phyloP scores from a whole-genome alignment of 2,329 filamentous ascomycete species.

The Elsinoe fawcettii region DNA sequence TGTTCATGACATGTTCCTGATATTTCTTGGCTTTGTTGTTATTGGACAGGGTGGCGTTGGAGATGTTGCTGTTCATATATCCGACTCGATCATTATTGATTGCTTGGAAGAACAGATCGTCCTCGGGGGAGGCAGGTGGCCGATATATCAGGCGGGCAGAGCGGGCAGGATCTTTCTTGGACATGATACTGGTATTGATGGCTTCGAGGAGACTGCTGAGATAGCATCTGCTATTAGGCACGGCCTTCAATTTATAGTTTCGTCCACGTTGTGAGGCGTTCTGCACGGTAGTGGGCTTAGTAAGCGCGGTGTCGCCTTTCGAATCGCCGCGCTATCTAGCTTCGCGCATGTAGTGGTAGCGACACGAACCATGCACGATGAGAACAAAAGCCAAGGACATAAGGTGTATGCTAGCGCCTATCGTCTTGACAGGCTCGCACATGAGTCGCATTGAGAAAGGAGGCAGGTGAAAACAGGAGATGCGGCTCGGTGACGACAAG shows the following conservation, averaged over 20 bases:
- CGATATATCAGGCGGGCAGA: constrained; percentile 31
- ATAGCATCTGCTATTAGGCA: neutral
- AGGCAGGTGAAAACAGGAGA: too few relatives aligned
- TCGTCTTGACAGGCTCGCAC: too few relatives aligned
- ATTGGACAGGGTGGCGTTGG: neutral
- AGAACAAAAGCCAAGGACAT: too few relatives aligned
- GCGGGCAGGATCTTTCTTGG: neutral
- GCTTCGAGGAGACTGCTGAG: neutral
- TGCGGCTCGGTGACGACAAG: neutral
- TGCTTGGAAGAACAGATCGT: constrained; percentile 24
- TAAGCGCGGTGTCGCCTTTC: neutral
- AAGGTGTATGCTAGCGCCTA: too few relatives aligned
- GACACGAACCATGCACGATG: neutral
- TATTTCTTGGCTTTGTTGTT: neutral
- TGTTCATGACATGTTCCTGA: neutral
- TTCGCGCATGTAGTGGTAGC: neutral
- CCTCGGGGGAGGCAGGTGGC: constrained; percentile 27
- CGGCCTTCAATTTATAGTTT: neutral
- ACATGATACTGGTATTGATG: neutral
- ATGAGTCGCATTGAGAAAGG: too few relatives aligned
- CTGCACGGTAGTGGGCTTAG: neutral
- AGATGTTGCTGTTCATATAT: constrained; percentile 1
- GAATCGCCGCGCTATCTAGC: too few relatives aligned
- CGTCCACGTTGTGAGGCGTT: neutral
- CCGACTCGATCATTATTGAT: constrained; percentile 8